A percentile compares a stretch with the other conserved stretches of the same genome.
Evolutionary conservation across 2,329 filamentous ascomycete genomes (phyloP).

Genomic region (Pseudohalonectria lignicola): DNA sequence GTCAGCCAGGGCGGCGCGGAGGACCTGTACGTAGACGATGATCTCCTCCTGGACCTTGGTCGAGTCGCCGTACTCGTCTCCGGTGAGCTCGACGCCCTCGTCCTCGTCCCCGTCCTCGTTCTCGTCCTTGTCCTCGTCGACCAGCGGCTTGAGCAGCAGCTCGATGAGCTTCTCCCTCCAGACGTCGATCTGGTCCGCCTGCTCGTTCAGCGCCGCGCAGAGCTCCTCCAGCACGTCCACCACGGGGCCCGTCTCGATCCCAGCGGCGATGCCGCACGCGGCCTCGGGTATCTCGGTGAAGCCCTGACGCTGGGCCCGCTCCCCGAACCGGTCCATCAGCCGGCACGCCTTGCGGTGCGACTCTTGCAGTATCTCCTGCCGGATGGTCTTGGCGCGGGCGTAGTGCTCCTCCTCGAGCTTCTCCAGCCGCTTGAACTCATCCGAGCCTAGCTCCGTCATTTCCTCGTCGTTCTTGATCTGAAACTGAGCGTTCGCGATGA

Average conservation of each 20-base stretch:
- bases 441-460: slow-evolving; percentile 54
- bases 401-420: slow-evolving; percentile 63
- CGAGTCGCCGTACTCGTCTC: slow-evolving; percentile 83
- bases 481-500: slow-evolving; percentile 71
- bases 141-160: slow-evolving; percentile 60
- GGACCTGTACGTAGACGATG: slow-evolving; percentile 71
- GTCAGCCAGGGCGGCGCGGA: slow-evolving; percentile 69
- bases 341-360: slow-evolving; percentile 43
- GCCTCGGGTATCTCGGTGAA: slow-evolving; percentile 57
- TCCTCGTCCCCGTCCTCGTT: slow-evolving; percentile 78
- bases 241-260: slow-evolving; percentile 61
- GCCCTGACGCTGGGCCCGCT: slow-evolving; percentile 36
- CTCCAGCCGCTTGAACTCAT: slow-evolving; percentile 55
- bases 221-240: slow-evolving; percentile 57
- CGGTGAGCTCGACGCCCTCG: slow-evolving; percentile 64
- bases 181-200: slow-evolving; percentile 58
- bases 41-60: slow-evolving; percentile 82
- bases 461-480: slow-evolving; percentile 66
- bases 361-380: slow-evolving; percentile 66
- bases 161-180: slow-evolving; percentile 67
- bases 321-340: slow-evolving; percentile 52
- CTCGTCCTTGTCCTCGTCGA: slow-evolving; percentile 66
- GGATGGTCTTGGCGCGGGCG: slow-evolving; percentile 64
- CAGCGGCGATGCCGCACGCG: slow-evolving; percentile 37
- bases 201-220: slow-evolving; percentile 55